A percentile compares a stretch with the other conserved stretches of the same genome.
These are phyloP conservation scores for Coemansia sp. DNA, from an alignment of 192 early-diverging fungal species.

Conservation along the genomic window DNA sequence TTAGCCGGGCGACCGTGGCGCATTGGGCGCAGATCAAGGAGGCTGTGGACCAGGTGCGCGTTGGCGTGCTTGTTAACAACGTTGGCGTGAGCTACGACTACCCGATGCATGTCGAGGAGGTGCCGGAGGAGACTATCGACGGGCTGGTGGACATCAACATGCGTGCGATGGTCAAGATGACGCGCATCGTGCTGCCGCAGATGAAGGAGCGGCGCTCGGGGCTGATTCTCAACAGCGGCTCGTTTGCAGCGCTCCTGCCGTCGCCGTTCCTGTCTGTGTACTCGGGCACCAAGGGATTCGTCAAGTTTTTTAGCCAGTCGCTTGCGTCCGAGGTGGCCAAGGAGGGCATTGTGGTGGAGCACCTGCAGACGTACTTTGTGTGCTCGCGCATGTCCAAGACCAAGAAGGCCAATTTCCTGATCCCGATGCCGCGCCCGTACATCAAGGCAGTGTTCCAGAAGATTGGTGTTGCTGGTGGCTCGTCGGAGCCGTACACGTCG, in stretches of 20 bases:
- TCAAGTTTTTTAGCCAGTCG: constrained; percentile 85
- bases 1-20: constrained; percentile 49
- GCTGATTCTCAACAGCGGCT: constrained; percentile 90
- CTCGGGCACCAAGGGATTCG: constrained; percentile 90
- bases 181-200: constrained; percentile 70
- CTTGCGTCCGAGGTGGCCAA: constrained; percentile 73
- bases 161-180: constrained; percentile 76
- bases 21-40: constrained; percentile 66
- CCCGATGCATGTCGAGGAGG: constrained; percentile 82
- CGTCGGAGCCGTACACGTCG: constrained; percentile 55
- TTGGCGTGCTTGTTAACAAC: constrained; percentile 81
- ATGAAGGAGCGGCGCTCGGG: constrained; percentile 76
- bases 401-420: constrained; percentile 67
- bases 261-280: constrained; percentile 86
- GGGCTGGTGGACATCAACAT: constrained; percentile 85
- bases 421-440: constrained; percentile 79
- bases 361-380: constrained; percentile 96
- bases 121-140: constrained; percentile 58
- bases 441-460: constrained; percentile 66
- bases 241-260: constrained; percentile 80
- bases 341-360: constrained; percentile 78
- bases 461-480: constrained; percentile 65
- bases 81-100: constrained; percentile 90
- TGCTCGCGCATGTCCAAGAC: constrained; percentile 94
- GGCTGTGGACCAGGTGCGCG: constrained; percentile 53